Base-by-base conservation (phyloP, 768 basidiomycete genomes). In the Ramaria rubella region DNA sequence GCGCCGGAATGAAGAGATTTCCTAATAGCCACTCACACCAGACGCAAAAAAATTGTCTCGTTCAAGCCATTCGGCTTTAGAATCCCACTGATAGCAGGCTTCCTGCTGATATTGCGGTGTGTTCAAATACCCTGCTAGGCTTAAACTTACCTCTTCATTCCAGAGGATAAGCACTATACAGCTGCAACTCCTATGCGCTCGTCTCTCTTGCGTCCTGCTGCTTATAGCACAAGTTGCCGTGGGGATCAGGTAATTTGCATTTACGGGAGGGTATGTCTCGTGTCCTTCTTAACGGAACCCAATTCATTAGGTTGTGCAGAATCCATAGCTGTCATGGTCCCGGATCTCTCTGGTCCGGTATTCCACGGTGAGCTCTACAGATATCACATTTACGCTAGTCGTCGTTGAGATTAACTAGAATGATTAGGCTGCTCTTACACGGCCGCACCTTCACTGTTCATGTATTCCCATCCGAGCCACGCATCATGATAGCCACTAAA, bases 81-180 rank as follows among this genome's bases (percentile, higher is more conserved):
- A 17, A 38, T 53, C 4, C 52, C 52, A 4, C 52, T 53, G 17
- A 17, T 53, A 11, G 33, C 38, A 6, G 40, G n/a, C n/a, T 21
- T 30, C 17, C 17, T 53, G 17, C 23, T 53, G 40, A 53, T 24
- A 12, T 24, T 53, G 23, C 52, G 52, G 52, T n/a, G n/a, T n/a
- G n/a, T n/a, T n/a, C n/a, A n/a, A n/a, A n/a, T 53, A 36, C 19
- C 23, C 4, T n/a, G 23, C 23, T n/a, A 40, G n/a, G n/a, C n/a
- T n/a, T 8, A 11, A 8, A 17, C 50, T n/a, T 24, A 15, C 15
- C 14, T 3, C 11, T 38, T 38, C n/a, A n/a, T 11, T 38, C 11
- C n/a, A 53, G 52, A 4, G 30, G 34, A 23, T 53, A 53, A 23
- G 52, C 52, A 7, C 24, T 53, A 26, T 53, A 53, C 34, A 9